These are phyloP conservation scores for Aureobasidium vineae DNA, from an alignment of 2,329 filamentous ascomycete species.

Conservation along the genomic window DNA sequence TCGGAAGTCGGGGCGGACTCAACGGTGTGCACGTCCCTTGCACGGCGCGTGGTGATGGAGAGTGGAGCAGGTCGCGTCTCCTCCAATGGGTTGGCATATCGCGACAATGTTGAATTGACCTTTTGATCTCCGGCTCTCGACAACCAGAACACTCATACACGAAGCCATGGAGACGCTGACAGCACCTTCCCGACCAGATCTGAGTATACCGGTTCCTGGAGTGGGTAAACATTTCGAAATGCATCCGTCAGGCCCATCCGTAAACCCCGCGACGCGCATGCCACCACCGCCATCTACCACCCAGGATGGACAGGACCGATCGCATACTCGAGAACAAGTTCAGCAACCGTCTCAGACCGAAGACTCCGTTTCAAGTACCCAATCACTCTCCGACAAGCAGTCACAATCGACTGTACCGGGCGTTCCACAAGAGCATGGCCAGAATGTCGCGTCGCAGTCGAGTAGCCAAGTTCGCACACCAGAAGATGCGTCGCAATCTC, in stretches of 20 bases:
- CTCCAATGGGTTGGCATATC: background rate
- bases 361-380: background rate
- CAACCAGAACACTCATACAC: slow-evolving; percentile 3
- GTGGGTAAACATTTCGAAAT: slow-evolving; percentile 18
- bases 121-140: slow-evolving; percentile 1
- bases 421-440: background rate
- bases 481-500: background rate
- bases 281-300: background rate
- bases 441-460: slow-evolving; percentile 22
- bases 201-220: slow-evolving; percentile 13
- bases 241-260: slow-evolving; percentile 13
- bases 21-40: slow-evolving; percentile 8
- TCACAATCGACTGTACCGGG: background rate
- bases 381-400: no score
- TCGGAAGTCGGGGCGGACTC: slow-evolving; percentile 14
- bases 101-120: slow-evolving; percentile 20
- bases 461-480: background rate
- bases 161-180: slow-evolving; percentile 22
- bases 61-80: slow-evolving; percentile 22
- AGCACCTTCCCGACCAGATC: background rate
- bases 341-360: background rate
- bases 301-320: background rate
- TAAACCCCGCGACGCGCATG: slow-evolving; percentile 25
- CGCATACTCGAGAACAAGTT: background rate
- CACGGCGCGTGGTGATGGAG: slow-evolving; percentile 1